A percentile compares a stretch with the other conserved stretches of the same genome.
These are phyloP conservation scores for Crotalaria pallida DNA, from an alignment of 306 rosid genomes.

Conservation along the genomic window DNA sequence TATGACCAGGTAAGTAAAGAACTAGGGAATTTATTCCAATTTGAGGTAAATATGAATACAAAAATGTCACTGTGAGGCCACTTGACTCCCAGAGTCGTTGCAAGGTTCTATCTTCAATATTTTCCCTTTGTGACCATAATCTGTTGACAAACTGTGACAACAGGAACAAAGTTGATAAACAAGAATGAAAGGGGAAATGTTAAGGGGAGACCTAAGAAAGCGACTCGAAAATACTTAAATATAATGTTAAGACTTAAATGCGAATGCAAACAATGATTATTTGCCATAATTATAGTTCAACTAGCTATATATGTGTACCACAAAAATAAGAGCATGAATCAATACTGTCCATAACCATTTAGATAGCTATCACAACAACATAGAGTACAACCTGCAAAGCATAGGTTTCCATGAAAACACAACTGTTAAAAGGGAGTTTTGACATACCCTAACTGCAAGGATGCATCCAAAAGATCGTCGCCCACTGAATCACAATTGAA, in stretches of 20 bases:
- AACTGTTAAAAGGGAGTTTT: neutral
- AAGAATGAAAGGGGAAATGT: too few species aligned
- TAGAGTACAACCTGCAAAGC: too few species aligned
- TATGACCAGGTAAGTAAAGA: neutral
- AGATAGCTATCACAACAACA: neutral
- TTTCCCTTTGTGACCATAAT: slow-evolving; percentile 40
- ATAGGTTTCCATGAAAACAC: neutral
- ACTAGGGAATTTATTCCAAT: neutral
- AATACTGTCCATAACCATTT: too few species aligned
- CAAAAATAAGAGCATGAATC: neutral
- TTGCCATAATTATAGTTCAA: neutral
- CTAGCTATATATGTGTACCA: neutral
- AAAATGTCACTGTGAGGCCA: slow-evolving; percentile 43
- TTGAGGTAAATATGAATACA: neutral
- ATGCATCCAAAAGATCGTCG: slow-evolving; percentile 49
- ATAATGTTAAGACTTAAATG: neutral
- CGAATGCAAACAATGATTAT: too few species aligned
- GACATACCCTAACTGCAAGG: slow-evolving; percentile 60
- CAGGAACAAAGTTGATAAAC: neutral
- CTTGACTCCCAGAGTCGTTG: slow-evolving; percentile 55
- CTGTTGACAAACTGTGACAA: slow-evolving; percentile 45
- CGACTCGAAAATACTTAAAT: too few species aligned
- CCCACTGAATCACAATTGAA: slow-evolving; percentile 30
- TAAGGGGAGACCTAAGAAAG: too few species aligned
- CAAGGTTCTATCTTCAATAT: slow-evolving; percentile 25